Percentiles rank a stretch among this genome's conserved stretches.
phyloP scores from a whole-genome alignment of 306 rosid species.

The Medicago lupulina region DNA sequence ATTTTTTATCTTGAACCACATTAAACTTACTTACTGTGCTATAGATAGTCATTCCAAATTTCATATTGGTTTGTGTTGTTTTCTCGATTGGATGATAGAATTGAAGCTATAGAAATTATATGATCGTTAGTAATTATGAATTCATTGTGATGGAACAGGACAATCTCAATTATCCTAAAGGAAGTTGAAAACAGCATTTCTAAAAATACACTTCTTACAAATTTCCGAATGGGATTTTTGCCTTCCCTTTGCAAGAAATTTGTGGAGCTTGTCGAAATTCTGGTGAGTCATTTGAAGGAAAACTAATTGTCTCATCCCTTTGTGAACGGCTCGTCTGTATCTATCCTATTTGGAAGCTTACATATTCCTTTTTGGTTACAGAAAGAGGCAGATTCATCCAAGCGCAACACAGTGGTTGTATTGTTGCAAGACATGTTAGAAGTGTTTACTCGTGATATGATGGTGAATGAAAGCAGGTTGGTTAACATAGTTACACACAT shows the following conservation, averaged over 20 bases:
- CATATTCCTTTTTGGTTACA: slow-evolving; percentile 52
- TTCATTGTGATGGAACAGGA: slow-evolving; percentile 64
- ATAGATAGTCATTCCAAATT: slow-evolving; percentile 20
- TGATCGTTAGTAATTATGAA: slow-evolving; percentile 43
- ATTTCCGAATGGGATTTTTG: slow-evolving; percentile 83
- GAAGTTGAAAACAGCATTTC: slow-evolving; percentile 87
- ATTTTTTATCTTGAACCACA: slow-evolving; percentile 15
- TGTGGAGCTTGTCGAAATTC: slow-evolving; percentile 86
- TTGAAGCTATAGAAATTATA: slow-evolving; percentile 30
- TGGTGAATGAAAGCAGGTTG: slow-evolving; percentile 87
- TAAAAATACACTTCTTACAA: slow-evolving; percentile 81
- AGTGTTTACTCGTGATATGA: slow-evolving; percentile 96
- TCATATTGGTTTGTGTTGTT: background rate
- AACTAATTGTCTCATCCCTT: slow-evolving; percentile 29
- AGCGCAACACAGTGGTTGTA: slow-evolving; percentile 72
- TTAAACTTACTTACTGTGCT: background rate
- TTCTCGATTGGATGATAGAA: slow-evolving; percentile 28
- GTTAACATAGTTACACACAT: slow-evolving; percentile 44
- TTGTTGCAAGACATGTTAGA: slow-evolving; percentile 95
- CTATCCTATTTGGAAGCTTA: slow-evolving; percentile 38
- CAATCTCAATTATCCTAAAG: slow-evolving; percentile 73
- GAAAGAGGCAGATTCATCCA: slow-evolving; percentile 73
- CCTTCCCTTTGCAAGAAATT: slow-evolving; percentile 84
- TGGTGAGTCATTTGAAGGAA: slow-evolving; percentile 64
- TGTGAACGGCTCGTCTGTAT: slow-evolving; percentile 36